A percentile compares a stretch with the other conserved stretches of the same genome.
Conservation (phyloP, 169 alveolate species). For the Plasmodium coatneyi region DNA sequence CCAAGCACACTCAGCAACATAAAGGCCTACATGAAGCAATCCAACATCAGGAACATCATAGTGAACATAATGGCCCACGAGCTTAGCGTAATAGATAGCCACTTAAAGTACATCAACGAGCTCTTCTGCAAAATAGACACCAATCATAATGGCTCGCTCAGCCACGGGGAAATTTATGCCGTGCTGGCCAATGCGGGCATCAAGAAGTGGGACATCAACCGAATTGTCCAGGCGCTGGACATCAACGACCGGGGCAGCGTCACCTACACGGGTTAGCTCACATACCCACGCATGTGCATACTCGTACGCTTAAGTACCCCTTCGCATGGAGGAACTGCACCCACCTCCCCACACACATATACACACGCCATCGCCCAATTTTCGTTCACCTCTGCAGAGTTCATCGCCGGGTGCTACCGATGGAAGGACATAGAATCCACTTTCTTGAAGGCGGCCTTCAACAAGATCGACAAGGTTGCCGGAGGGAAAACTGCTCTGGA, state of each 20-base stretch:
- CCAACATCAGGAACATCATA: conserved; percentile 67
- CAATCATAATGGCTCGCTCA: conserved; percentile 68
- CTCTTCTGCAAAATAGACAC: conserved; percentile 61
- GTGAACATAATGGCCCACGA: conserved; percentile 75
- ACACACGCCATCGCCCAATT: neutral
- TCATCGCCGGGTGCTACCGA: conserved; percentile 73
- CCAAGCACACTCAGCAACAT: conserved; percentile 55
- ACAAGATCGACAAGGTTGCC: conserved; percentile 73
- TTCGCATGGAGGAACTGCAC: neutral
- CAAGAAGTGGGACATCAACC: conserved; percentile 73
- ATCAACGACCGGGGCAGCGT: conserved; percentile 56
- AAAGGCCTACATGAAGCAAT: conserved; percentile 70
- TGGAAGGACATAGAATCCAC: conserved; percentile 74
- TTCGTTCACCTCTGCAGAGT: conserved; percentile 19
- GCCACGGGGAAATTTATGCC: conserved; percentile 64
- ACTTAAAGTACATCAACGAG: conserved; percentile 54
- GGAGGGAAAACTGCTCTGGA: neutral
- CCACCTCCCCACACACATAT: neutral
- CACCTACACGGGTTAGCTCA: conserved; percentile 49
- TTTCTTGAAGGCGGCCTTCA: conserved; percentile 72
- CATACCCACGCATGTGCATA: neutral
- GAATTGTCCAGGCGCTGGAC: conserved; percentile 71
- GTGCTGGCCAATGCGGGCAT: conserved; percentile 67
- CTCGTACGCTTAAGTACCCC: neutral
- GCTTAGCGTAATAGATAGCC: conserved; percentile 54